Base-by-base conservation (phyloP, 805 yeast species). In the Yarrowia sp. region DNA sequence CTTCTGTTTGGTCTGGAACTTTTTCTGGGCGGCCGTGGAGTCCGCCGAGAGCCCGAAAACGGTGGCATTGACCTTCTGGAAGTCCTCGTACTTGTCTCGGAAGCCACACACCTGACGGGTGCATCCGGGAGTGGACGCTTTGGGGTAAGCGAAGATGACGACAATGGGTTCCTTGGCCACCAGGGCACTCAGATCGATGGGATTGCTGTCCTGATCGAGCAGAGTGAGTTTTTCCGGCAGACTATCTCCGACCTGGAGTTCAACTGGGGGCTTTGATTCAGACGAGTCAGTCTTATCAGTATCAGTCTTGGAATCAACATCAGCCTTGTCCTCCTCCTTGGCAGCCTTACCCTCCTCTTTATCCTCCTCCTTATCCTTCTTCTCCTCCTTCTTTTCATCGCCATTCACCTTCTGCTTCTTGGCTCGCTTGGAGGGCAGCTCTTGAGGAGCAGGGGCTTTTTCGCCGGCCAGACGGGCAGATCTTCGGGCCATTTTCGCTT, bases 61-160 rank as follows among this genome's bases (percentile, higher is more conserved):
- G 0, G 84, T 79, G 1, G 87, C 88, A 19, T 74, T 73, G 30
- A 83, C 84, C 44, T 84, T 79, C 55, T 80, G 76, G 73, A 90
- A 83, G 49, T 83, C 80, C 2, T 82, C 80, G 76, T 79, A 87
- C 72, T 85, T 85, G 71, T 85, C 87, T 73, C 95, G 87, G 76
- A 89, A 95, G 0, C 97, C 97, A 76, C 90, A 85, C 2, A 93
- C 98, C 79, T 94, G 99, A 73, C 92, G 85, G 1, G 99, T 94
- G 78, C 99, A 95, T 3, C 99, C 99, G 0, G 97, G 97, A 0
- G 98, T 94, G 33, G 89, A 86, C 0, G 98, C 98, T 74, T 84
- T 88, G 66, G 98, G 98, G 75, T 93, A 94, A 19, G 97, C 73
- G 66, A 77, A 88, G 20, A 87, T 80, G 36, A 87, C 82, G 14